phyloP scores from a whole-genome alignment of 2,329 filamentous ascomycete species.

The Trichoderma aggressivum region DNA sequence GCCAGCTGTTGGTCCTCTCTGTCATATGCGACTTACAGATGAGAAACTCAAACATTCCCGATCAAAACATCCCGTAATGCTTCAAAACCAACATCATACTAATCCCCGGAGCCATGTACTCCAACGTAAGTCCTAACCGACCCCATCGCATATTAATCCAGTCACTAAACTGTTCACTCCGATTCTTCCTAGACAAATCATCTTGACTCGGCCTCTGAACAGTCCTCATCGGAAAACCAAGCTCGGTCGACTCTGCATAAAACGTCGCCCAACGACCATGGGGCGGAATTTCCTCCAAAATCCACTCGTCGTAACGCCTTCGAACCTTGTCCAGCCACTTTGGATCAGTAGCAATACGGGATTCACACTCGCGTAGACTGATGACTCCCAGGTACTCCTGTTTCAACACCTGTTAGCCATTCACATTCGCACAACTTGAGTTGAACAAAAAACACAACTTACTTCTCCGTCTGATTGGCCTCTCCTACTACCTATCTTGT shows the following conservation, averaged over 20 bases:
- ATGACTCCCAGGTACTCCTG: not conserved
- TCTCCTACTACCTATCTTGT: not conserved
- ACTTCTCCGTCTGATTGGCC: not conserved
- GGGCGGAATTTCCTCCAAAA: not conserved
- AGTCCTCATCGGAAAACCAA: not conserved
- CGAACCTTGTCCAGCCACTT: not conserved
- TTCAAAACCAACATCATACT: not conserved
- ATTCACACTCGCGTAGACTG: not conserved
- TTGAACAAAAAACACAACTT: not conserved
- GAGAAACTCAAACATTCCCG: not conserved
- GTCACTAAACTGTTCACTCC: not conserved
- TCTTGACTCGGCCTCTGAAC: not conserved
- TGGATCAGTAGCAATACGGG: not conserved
- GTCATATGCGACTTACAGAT: accelerated
- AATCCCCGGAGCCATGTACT: not conserved
- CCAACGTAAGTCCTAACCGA: not conserved
- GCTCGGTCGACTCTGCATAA: not conserved
- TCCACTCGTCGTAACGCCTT: not conserved
- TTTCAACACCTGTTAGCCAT: not conserved
- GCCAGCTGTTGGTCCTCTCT: not conserved
- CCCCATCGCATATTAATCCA: not conserved
- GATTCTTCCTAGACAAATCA: not conserved
- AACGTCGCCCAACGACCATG: not conserved
- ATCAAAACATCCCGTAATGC: not conserved
- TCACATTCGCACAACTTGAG: not conserved